A percentile compares a stretch with the other conserved stretches of the same genome.
Evolutionary conservation across 2,329 filamentous ascomycete genomes (phyloP).

Genomic region (Triangularia verruculosa): DNA sequence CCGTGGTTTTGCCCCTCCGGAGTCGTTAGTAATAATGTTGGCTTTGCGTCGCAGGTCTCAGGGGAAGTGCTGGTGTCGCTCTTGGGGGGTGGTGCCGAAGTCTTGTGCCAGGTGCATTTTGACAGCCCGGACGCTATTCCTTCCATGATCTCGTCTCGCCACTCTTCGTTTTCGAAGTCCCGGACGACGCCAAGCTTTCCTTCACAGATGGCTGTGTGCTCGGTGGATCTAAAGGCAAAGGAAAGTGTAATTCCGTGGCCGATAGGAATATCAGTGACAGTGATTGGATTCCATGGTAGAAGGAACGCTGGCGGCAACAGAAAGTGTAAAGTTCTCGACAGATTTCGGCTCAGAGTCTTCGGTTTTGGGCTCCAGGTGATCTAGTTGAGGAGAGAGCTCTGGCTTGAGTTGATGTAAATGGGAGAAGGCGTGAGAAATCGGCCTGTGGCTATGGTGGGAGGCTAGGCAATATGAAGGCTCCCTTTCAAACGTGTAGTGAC

Average conservation of each 20-base stretch:
- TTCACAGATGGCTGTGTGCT: not conserved
- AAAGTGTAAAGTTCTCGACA: not conserved
- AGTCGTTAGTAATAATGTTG: conserved; percentile 9
- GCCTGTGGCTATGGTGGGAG: not conserved
- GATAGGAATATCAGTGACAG: not conserved
- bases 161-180: not conserved
- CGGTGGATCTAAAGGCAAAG: not conserved
- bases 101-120: not conserved
- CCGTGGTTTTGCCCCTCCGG: conserved; percentile 4
- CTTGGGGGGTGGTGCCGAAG: not conserved
- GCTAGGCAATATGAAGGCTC: not conserved
- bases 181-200: not conserved
- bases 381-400: not conserved
- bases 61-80: not conserved
- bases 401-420: not conserved
- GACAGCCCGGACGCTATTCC: not conserved
- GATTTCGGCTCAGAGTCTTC: not conserved
- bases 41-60: not conserved
- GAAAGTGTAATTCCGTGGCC: not conserved
- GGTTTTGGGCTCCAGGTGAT: not conserved
- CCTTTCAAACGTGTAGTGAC: not conserved
- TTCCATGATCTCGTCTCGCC: not conserved
- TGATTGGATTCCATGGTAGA: not conserved
- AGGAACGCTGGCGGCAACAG: not conserved
- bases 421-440: not conserved